Evolutionary conservation across 345 rosid genomes (phyloP).

Genomic region (Eucalyptus cladocalyx): DNA sequence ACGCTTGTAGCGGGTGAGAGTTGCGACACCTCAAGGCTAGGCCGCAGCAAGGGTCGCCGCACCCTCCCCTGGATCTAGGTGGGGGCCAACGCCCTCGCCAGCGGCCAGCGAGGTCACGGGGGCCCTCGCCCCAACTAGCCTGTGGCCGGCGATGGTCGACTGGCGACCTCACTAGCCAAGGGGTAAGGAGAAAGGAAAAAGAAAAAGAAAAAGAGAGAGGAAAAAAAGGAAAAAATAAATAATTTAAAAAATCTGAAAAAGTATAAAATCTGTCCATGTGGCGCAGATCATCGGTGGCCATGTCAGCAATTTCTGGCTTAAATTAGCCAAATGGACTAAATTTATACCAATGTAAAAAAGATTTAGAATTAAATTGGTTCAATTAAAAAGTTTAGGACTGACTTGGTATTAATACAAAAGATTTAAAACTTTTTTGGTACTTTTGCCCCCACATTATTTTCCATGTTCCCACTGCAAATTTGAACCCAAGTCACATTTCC

Average conservation of each 20-base stretch:
- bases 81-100: no score
- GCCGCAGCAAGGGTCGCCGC: fast-evolving
- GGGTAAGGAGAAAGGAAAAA: no score
- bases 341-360: no score
- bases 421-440: no score
- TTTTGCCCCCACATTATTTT: neutral
- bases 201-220: no score
- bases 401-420: fast-evolving
- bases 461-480: neutral
- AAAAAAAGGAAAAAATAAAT: fast-evolving
- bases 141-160: fast-evolving
- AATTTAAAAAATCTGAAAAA: no score
- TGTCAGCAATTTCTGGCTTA: no score
- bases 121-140: no score
- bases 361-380: fast-evolving
- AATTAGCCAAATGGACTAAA: no score
- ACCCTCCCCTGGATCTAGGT: fast-evolving
- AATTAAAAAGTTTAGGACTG: fast-evolving
- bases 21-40: fast-evolving
- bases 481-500: neutral
- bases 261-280: no score
- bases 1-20: fast-evolving
- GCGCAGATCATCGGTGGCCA: fast-evolving
- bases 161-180: no score
- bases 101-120: fast-evolving